Evolutionary conservation across 208 protist species (phyloP), one percentile per base, ranked within the genome.

Genomic region (Zelonia costaricensis): DNA sequence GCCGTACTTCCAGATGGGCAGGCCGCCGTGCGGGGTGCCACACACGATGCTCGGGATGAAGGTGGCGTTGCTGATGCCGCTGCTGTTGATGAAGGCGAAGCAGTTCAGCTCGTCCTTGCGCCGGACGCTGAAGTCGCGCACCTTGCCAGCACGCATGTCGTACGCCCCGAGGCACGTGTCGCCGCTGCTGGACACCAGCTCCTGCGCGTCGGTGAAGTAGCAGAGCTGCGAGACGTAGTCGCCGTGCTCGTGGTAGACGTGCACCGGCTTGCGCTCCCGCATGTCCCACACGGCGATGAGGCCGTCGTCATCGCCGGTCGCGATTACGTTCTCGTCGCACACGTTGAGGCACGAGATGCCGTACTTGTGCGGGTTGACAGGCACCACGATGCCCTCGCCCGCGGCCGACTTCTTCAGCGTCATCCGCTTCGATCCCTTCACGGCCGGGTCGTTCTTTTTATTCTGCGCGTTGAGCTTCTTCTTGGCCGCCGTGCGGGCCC

Each of bases 1-100:
- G 59, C 90, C 90, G 75, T 91, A 95, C 69, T 93, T 93, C 90
- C 90, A 95, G 12, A 95, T 56, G 3, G 90, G 90, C 46, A 95
- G 76, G 1, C 77, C 61, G 13, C 90, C 90, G 22, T 75, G 69
- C 2, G 86, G 82, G 12, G 90, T 95, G 36, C 90, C 90, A 62
- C 86, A 93, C n/a, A 95, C 61, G 58, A 95, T 89, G 51, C 84
- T 91, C 0, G 86, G 86, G 51, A 92, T 95, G 49, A 95, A 95
- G 18, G 74, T 74, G 25, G 69, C 63, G 42, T 72, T 91, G 70
- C 86, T 86, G 30, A 62, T 60, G 25, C 77, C 86, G 45, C 75
- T 92, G 69, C 78, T 88, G 63, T 92, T 92, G 67, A 95, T 89
- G 74, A 93, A 95, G 23, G 90, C 87, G 62, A 95, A 92, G 59